Base-by-base conservation (phyloP, 345 rosid species). In the Chamaenerion angustifolium region DNA sequence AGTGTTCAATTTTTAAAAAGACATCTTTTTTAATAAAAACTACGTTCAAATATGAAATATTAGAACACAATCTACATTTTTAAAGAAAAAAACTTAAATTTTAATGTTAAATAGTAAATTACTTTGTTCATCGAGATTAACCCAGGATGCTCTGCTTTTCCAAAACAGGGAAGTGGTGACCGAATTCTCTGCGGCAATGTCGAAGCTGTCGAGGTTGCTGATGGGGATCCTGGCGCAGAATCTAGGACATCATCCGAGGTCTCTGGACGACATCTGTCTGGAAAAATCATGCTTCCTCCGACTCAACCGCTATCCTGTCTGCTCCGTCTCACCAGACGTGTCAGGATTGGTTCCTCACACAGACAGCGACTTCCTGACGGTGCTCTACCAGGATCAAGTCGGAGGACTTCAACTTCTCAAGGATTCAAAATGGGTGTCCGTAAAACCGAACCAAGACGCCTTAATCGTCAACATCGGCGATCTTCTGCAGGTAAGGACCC, bases 381-480 rank as follows among this genome's bases (percentile, higher is more conserved):
- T 81, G 35, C 78, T 81, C 19, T 61, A 43, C 60, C 89, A 81
- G 74, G 89, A 81, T 55, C 59, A 76, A 52, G 89, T 81, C 1
- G 89, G 89, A 5, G 89, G 85, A 27, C 84, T 81, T 19, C 89
- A 81, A 49, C 82, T 81, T 43, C 62, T 76, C 73, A 78, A 76
- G 58, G 82, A 81, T 56, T 69, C 75, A 52, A 68, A 68, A 25
- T 81, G 84, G 89, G 80, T 81, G 13, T 72, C 84, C 27, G 82
- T 81, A 0, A 70, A 69, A 60, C 89, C 89, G 49, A 81, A 76
- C 46, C 71, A 16, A 18, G 75, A 81, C n/a, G 80, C 89, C 19
- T 80, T 81, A 25, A 78, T 81, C 0, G 78, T 81, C 62, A 81
- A 81, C 69, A 76, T 81, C 16, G 89, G 89, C 12, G 89, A 81